Base-by-base conservation (phyloP, 345 rosid species). In the Hibiscus syriacus region DNA sequence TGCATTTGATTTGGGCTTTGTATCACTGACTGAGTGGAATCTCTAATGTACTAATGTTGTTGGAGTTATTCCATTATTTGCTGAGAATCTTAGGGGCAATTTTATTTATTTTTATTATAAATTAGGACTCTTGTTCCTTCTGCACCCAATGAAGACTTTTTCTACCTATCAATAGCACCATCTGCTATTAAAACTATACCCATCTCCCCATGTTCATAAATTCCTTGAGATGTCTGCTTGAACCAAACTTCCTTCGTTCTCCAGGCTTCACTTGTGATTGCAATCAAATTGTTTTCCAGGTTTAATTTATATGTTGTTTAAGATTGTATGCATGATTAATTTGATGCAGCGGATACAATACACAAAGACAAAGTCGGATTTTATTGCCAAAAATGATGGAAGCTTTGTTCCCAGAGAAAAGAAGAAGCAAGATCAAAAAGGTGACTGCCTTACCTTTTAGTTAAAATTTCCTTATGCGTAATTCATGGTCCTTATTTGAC, bases 351-450 rank as follows among this genome's bases (percentile, higher is more conserved):
- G 90, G 49, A 85, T 95, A 69, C 98, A 95, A 72, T 95, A 85
- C 57, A 97, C 97, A 67, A 95, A 88, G 79, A 72, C 86, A 59
- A 95, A 87, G 80, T 87, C 97, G 0, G 98, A 95, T 76, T 95
- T 96, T 81, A 46, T 92, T 54, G 80, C 88, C 74, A 91, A 92
- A 77, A 92, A 76, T 0, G 98, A 92, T 61, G 98, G 98, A 74
- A 82, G 86, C 71, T 92, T 76, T 30, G 85, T 86, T 70, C 84
- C 90, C 9, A 85, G 82, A 71, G 98, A 90, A 73, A 95, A 90
- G 87, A 95, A 80, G 82, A 92, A 84, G 83, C 97, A 95, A 77
- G 96, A 95, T 72, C 98, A 92, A 27, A 92, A 88, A 83, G 92
- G 98, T 92, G 58, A 70, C 30, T 12, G 16, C 49, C 10, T 38